Evolutionary conservation across 768 basidiomycete species (phyloP).

Genomic region (Pisolithus marmoratus): DNA sequence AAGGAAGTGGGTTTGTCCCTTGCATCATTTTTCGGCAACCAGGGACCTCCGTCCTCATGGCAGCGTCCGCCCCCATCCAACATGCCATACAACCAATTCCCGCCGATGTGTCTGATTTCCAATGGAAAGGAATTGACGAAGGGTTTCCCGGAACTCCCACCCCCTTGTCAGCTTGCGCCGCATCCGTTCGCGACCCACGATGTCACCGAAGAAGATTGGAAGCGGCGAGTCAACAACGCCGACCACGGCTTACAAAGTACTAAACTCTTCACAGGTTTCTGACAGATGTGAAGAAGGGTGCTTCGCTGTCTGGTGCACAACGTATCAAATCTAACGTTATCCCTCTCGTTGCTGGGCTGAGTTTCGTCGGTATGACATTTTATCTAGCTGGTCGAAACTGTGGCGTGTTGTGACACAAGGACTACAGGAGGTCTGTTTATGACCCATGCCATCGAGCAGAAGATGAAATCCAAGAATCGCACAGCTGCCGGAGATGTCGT

Average conservation of each 20-base stretch:
- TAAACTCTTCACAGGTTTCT: slow-evolving; percentile 31
- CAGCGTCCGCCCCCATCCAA: slow-evolving; percentile 12
- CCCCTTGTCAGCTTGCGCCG: slow-evolving; percentile 31
- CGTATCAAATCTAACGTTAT: slow-evolving; percentile 27
- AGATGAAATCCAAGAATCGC: slow-evolving; percentile 33
- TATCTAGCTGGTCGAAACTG: not conserved
- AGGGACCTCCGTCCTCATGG: slow-evolving; percentile 23
- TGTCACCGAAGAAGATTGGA: slow-evolving; percentile 46
- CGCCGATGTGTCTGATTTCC: slow-evolving; percentile 26
- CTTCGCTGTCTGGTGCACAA: slow-evolving; percentile 30
- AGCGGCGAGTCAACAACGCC: slow-evolving; percentile 21
- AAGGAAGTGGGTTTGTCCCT: slow-evolving; percentile 10
- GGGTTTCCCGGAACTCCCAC: slow-evolving; percentile 42
- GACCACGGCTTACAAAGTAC: not conserved
- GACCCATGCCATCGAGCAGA: slow-evolving; percentile 13
- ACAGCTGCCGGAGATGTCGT: slow-evolving; percentile 36
- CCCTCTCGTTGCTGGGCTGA: slow-evolving; percentile 26
- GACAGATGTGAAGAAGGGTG: slow-evolving; percentile 30
- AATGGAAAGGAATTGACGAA: slow-evolving; percentile 24
- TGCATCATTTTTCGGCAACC: slow-evolving; percentile 22
- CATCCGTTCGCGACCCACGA: slow-evolving; percentile 52
- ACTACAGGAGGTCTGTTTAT: slow-evolving; percentile 14
- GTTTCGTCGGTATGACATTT: slow-evolving; percentile 15
- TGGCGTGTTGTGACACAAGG: not conserved
- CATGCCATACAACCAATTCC: slow-evolving; percentile 18